Conservation (phyloP, 495 filamentous ascomycete genomes). For the Xylaria longipes region DNA sequence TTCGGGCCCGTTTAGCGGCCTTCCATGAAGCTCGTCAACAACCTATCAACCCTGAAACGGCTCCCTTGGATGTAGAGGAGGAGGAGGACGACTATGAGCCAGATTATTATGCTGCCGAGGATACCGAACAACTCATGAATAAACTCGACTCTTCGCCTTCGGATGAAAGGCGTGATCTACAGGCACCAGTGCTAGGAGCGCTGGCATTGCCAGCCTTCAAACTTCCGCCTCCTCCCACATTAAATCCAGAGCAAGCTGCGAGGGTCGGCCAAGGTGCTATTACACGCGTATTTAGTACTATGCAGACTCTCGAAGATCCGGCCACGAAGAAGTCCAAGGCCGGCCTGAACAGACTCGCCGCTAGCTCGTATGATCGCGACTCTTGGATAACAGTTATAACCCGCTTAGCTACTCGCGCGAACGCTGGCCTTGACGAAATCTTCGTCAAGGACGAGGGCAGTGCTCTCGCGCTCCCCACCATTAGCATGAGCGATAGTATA, state of each 20-base stretch:
- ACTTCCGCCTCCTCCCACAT: slow-evolving; percentile 75
- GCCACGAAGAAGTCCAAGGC: slow-evolving; percentile 60
- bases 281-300: slow-evolving; percentile 75
- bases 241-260: slow-evolving; percentile 70
- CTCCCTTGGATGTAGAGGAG: slow-evolving; percentile 65
- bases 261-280: slow-evolving; percentile 74
- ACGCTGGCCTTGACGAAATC: slow-evolving; percentile 66
- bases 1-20: slow-evolving; percentile 45
- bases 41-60: slow-evolving; percentile 53
- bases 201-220: slow-evolving; percentile 70
- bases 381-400: slow-evolving; percentile 89
- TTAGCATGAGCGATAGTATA: slow-evolving; percentile 67
- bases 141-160: slow-evolving; percentile 70
- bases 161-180: slow-evolving; percentile 46
- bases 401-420: slow-evolving; percentile 82
- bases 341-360: slow-evolving; percentile 84
- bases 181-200: slow-evolving; percentile 34
- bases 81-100: slow-evolving; percentile 92
- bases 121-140: slow-evolving; percentile 73
- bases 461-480: slow-evolving; percentile 31
- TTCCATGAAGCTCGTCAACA: slow-evolving; percentile 48
- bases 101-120: slow-evolving; percentile 74
- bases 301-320: slow-evolving; percentile 67
- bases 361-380: slow-evolving; percentile 83
- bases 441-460: slow-evolving; percentile 59